Evolutionary conservation across 768 basidiomycete species (phyloP), one percentile per base, ranked within the genome.

Genomic region (Termitomyces titanicus): DNA sequence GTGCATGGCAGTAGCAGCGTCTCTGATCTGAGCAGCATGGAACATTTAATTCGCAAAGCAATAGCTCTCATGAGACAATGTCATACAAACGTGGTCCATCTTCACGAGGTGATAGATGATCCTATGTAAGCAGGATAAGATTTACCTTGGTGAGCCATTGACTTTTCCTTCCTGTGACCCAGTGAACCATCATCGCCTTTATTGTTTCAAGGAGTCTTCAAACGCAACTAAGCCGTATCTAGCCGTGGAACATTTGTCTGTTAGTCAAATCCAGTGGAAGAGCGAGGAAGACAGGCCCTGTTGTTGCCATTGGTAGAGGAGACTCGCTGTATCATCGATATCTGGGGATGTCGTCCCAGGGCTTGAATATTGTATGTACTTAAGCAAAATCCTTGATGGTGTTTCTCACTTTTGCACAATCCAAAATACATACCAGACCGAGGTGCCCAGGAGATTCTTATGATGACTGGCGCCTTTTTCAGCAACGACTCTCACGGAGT

Each of bases 81-180:
- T n/a, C n/a, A n/a, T n/a, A n/a, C n/a, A n/a, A n/a, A n/a, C n/a
- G n/a, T n/a, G n/a, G n/a, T n/a, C n/a, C n/a, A n/a, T n/a, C 77
- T 96, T 55, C 77, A 88, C 54, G 94, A 97, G 68, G 91, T 95
- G 63, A 92, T 97, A 59, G 93, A 96, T 69, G 93, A 94, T 70
- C 84, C n/a, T n/a, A n/a, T n/a, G n/a, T n/a, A 83, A 79, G 35
- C 84, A 84, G 40, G 86, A 89, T 60, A 87, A 88, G 69, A 87
- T 96, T 44, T 96, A 88, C 71, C 82, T 95, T 74, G n/a, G n/a
- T n/a, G n/a, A n/a, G n/a, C n/a, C n/a, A n/a, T n/a, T n/a, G n/a
- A n/a, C n/a, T n/a, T n/a, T n/a, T n/a, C n/a, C 37, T 38, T 38
- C 17, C 37, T 38, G n/a, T 18, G n/a, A 38, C 12, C 11, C n/a